A percentile compares a stretch with the other conserved stretches of the same genome.
phyloP scores from a whole-genome alignment of 305 asterid species.

The Fraxinus albicans region DNA sequence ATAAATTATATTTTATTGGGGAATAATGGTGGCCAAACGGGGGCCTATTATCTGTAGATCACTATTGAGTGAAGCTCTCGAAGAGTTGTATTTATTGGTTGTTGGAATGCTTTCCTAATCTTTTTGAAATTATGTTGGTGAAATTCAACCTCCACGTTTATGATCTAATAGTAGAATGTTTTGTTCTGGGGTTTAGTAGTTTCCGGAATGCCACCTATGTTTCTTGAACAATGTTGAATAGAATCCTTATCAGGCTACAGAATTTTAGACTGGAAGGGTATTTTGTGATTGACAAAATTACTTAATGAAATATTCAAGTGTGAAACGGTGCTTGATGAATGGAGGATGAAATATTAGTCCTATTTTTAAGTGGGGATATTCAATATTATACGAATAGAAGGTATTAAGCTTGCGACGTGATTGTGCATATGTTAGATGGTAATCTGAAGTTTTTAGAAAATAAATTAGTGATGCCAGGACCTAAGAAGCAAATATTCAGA shows the following conservation, averaged over 20 bases:
- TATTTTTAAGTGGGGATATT: not conserved
- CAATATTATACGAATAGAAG: too few species aligned
- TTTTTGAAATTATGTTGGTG: not conserved
- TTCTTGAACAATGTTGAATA: not conserved
- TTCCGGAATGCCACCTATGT: too few species aligned
- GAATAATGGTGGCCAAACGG: too few species aligned
- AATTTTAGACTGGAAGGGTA: not conserved
- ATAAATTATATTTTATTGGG: too few species aligned
- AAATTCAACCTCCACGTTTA: not conserved
- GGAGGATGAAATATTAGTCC: not conserved
- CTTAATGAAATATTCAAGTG: not conserved
- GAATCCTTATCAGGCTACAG: not conserved
- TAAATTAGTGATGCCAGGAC: too few species aligned
- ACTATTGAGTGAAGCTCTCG: not conserved
- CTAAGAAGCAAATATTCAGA: too few species aligned
- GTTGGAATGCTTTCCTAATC: not conserved
- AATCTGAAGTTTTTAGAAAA: not conserved
- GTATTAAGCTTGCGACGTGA: not conserved
- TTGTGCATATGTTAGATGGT: not conserved
- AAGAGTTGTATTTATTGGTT: not conserved
- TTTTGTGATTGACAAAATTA: not conserved
- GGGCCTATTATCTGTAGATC: not conserved
- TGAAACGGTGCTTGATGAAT: not conserved
- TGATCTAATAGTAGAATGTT: not conserved
- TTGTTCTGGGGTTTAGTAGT: too few species aligned